Base-by-base conservation (phyloP, 148 eudicot species). In the Rhododendron molle region DNA sequence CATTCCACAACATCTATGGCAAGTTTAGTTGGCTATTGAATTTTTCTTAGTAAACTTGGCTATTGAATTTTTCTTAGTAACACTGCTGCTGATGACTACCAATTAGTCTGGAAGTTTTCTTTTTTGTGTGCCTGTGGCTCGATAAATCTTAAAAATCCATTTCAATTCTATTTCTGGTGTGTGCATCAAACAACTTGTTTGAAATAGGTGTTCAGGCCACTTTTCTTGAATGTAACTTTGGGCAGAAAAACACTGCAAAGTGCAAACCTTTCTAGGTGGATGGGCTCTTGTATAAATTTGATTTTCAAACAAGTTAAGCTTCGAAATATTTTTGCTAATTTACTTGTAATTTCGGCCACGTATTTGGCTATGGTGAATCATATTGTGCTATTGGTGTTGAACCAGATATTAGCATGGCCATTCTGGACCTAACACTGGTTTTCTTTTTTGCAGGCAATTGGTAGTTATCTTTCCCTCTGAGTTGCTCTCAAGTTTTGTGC, bases 191-290 rank as follows among this genome's bases (percentile, higher is more conserved):
- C 43, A 73, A 73, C 34, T 73, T 30, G 38, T 16, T 23, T 69
- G 26, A 10, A 69, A 26, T 69, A 26, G 44, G 79, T 40, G 49
- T 30, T 40, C 21, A 40, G 44, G 8, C 7, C 23, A 40, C 13
- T 8, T 18, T 7, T 38, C 7, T 78, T 78, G 4, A 30, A 80
- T 43, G 49, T 26, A 58, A 77, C 7, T 50, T 58, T n/a, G 52
- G 44, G 13, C 86, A 36, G 86, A 84, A 50, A 28, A 78, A 60
- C 21, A 78, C 47, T 44, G 54, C 81, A 78, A 34, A 78, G 62
- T 44, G 54, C 81, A 78, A 34, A 30, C 76, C 76, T 77, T 60
- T 60, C 26, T 11, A 20, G 7, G 16, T 58, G 23, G 16, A 34
- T 58, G 32, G 16, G 13, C 69, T 82, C 23, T 82, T 16, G 21